Percentiles rank a stretch among this genome's conserved stretches.
phyloP scores from a whole-genome alignment of 139 green algal genomes.

The Chlorella sorokiniana region DNA sequence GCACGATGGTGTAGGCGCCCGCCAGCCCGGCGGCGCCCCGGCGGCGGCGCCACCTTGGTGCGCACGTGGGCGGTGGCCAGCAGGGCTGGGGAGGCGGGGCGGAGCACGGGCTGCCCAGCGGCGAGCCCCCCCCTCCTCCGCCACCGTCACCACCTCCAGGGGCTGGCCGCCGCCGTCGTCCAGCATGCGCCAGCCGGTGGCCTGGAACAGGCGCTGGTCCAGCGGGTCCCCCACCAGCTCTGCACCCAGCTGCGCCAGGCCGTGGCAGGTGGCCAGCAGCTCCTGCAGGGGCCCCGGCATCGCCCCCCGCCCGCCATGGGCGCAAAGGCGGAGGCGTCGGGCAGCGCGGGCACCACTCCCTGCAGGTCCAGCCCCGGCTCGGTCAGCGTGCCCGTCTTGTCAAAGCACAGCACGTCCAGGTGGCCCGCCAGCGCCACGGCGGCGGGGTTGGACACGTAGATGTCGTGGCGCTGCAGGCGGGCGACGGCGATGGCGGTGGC shows the following conservation, averaged over 20 bases:
- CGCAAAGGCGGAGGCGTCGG: not conserved
- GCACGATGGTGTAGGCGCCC: conserved; percentile 47
- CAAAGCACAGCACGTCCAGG: conserved; percentile 72
- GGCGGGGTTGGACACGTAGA: conserved; percentile 67
- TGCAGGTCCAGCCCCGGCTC: conserved; percentile 66
- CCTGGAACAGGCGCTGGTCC: conserved; percentile 71
- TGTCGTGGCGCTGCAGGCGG: conserved; percentile 54
- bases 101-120: not conserved
- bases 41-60: conserved; percentile 52
- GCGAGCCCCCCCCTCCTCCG: conserved; percentile 19
- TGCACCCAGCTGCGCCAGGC: conserved; percentile 54
- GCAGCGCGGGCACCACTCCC: not conserved
- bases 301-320: not conserved
- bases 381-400: conserved; percentile 79
- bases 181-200: conserved; percentile 62
- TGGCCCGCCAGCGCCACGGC: conserved; percentile 64
- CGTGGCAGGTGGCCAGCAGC: conserved; percentile 73
- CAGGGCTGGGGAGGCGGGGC: conserved; percentile 7
- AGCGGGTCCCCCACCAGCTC: conserved; percentile 72
- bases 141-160: conserved; percentile 31
- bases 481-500: conserved; percentile 64
- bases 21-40: not conserved
- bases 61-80: conserved; percentile 50
- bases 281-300: conserved; percentile 29
- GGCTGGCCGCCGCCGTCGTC: conserved; percentile 42